Percentiles rank a stretch among this genome's conserved stretches.
These are phyloP conservation scores for Leucocoprinus leucothites DNA, from an alignment of 768 basidiomycete species.

Conservation along the genomic window DNA sequence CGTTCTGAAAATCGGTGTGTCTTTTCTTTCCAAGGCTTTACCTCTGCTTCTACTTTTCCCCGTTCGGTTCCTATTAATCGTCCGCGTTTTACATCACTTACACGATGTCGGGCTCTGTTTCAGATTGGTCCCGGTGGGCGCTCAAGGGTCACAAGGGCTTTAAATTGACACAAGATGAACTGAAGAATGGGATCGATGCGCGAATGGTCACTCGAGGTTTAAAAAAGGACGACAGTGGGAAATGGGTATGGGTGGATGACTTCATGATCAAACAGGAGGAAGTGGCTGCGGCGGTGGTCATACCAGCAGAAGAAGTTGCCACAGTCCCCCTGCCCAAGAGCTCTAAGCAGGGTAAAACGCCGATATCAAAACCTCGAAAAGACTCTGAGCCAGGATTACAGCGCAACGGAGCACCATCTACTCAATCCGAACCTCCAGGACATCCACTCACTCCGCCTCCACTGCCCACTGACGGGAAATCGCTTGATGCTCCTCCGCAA, in stretches of 20 bases:
- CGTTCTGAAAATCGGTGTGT: constrained; percentile 35
- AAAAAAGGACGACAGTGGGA: constrained; percentile 14
- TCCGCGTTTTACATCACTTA: not conserved
- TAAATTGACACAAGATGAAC: constrained; percentile 32
- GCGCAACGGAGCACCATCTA: too few relatives aligned
- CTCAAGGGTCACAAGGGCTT: constrained; percentile 41
- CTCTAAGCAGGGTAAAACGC: too few relatives aligned
- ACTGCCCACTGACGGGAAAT: too few relatives aligned
- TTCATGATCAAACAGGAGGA: constrained; percentile 10
- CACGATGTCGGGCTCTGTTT: not conserved
- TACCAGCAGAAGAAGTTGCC: not conserved
- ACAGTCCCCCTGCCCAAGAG: too few relatives aligned
- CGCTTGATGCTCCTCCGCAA: too few relatives aligned
- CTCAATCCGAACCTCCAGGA: too few relatives aligned
- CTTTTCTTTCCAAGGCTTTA: not conserved
- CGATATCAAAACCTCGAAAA: too few relatives aligned
- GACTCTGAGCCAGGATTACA: too few relatives aligned
- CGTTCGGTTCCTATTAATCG: not conserved
- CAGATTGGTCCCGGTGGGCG: constrained; percentile 38
- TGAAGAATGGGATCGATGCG: constrained; percentile 28
- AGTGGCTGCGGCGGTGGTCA: constrained; percentile 3
- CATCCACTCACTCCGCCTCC: too few relatives aligned
- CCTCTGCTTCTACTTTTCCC: not conserved
- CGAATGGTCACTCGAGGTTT: constrained; percentile 29
- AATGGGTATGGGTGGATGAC: constrained; percentile 19